Base-by-base conservation (phyloP, 1,284 basidiomycete species). In the Coniferiporia sulphurascens region DNA sequence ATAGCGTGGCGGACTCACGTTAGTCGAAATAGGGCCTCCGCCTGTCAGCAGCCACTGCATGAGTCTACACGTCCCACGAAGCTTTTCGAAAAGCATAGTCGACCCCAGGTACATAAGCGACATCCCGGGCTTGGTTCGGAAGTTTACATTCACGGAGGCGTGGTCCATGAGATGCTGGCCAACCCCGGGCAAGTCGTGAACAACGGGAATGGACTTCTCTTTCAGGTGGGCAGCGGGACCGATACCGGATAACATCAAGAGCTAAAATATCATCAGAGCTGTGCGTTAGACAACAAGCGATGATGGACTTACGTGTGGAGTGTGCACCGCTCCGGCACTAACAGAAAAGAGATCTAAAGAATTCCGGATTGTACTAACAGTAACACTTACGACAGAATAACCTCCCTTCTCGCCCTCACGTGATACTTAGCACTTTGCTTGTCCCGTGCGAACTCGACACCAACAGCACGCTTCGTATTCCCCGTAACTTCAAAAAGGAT, bases 221-320 rank as follows among this genome's bases (percentile, higher is more conserved):
- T 71, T 62, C 15, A 89, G 76, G 19, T 86, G 76, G 13, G 73
- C 70, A 2, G 76, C 75, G 17, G 85, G 82, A 0, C 87, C 87
- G 21, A 89, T 69, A 4, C 89, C 89, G 15, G 85, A 87, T 36
- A 89, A 76, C 76, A 89, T 78, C 12, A 93, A 77, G 45, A 91
- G 79, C 76, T 91, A 68, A 7, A 5, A 27, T 2, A 27, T 27
- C n/a, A n/a, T n/a, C n/a, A n/a, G n/a, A n/a, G n/a, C n/a, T n/a
- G n/a, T n/a, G n/a, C n/a, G n/a, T n/a, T n/a, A n/a, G n/a, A n/a
- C n/a, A n/a, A n/a, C n/a, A n/a, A n/a, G n/a, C n/a, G n/a, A n/a
- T n/a, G n/a, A n/a, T n/a, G 9, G 19, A 44, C 59, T n/a, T 19
- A 59, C 60, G 4, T 62, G 64, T 12, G 66, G 66, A 7, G 64